These are phyloP conservation scores for Anastatica hierochuntica DNA, from an alignment of 345 rosid genomes.

Conservation along the genomic window DNA sequence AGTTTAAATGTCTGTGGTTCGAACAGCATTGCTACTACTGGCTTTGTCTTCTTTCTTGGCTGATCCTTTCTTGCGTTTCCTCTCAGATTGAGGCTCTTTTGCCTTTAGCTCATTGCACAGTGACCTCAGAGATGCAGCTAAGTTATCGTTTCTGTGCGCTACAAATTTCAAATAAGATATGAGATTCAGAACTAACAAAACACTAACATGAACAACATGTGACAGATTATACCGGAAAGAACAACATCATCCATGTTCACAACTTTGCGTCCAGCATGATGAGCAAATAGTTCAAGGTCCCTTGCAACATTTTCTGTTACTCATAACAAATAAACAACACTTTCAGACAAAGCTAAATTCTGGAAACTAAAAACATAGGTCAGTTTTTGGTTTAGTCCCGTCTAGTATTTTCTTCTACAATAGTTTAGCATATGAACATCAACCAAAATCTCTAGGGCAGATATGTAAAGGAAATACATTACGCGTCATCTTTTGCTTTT, in stretches of 20 bases:
- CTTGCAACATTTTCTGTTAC: slow-evolving; percentile 62
- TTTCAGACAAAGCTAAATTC: neutral
- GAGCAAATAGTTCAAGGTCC: slow-evolving; percentile 79
- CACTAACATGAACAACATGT: neutral
- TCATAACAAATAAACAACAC: neutral
- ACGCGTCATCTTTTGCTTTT: neutral
- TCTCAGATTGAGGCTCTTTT: slow-evolving; percentile 62
- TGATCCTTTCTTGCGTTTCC: slow-evolving; percentile 56
- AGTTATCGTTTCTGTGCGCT: slow-evolving; percentile 83
- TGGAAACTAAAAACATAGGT: neutral
- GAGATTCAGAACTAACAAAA: slow-evolving; percentile 27
- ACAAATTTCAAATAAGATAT: slow-evolving; percentile 13
- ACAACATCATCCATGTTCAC: slow-evolving; percentile 81
- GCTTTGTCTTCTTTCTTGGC: slow-evolving; percentile 40
- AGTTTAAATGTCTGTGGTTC: no score
- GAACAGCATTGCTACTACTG: slow-evolving; percentile 24
- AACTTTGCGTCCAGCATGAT: slow-evolving; percentile 81
- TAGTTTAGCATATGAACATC: slow-evolving; percentile 4
- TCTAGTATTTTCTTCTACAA: neutral
- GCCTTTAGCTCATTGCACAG: slow-evolving; percentile 51
- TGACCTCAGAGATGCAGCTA: slow-evolving; percentile 50
- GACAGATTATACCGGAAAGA: slow-evolving; percentile 46
- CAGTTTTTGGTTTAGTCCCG: no score
- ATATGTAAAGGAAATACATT: neutral
- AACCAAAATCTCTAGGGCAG: neutral